Evolutionary conservation across 495 filamentous ascomycete species (phyloP).

Genomic region (Penicillium macrosclerotiorum): DNA sequence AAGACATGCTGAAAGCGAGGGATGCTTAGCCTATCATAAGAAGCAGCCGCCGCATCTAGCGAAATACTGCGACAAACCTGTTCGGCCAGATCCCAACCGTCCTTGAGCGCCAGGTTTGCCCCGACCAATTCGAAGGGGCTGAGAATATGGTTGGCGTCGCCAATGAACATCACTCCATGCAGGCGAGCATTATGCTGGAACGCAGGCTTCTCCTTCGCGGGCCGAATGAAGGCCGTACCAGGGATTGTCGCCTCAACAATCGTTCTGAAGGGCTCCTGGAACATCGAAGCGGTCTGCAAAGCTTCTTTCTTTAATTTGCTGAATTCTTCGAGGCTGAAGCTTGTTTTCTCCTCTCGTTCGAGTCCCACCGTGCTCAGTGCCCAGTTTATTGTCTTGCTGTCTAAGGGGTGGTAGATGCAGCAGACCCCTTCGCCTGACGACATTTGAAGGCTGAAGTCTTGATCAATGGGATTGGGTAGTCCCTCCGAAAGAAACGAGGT

Average conservation of each 20-base stretch:
- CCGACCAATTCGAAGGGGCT: slow-evolving; percentile 8
- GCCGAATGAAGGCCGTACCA: slow-evolving; percentile 7
- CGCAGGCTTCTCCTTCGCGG: slow-evolving; percentile 7
- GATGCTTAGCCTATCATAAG: slow-evolving; percentile 9
- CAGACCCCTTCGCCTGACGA: slow-evolving; percentile 13
- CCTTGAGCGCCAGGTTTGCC: slow-evolving; percentile 8
- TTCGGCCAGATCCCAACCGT: slow-evolving; percentile 11
- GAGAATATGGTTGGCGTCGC: slow-evolving; percentile 13
- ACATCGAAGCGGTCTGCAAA: slow-evolving; percentile 5
- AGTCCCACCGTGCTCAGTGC: slow-evolving; percentile 5
- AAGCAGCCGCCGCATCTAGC: not conserved
- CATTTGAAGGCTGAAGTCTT: slow-evolving; percentile 7
- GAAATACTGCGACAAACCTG: slow-evolving; percentile 9
- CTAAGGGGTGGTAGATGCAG: slow-evolving; percentile 8
- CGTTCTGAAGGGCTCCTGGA: slow-evolving; percentile 11
- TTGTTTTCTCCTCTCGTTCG: slow-evolving; percentile 1
- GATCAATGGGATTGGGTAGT: slow-evolving; percentile 5
- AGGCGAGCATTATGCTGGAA: slow-evolving; percentile 5
- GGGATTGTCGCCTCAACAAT: slow-evolving; percentile 6
- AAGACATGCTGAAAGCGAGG: slow-evolving; percentile 5
- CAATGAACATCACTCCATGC: slow-evolving; percentile 9
- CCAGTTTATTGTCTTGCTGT: slow-evolving; percentile 5
- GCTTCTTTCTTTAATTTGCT: slow-evolving; percentile 4
- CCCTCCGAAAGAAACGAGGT: slow-evolving; percentile 1
- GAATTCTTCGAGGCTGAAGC: not conserved